A percentile compares a stretch with the other conserved stretches of the same genome.
These are phyloP conservation scores for Lachnellula hyalina DNA, from an alignment of 2,329 filamentous ascomycete species.

Conservation along the genomic window DNA sequence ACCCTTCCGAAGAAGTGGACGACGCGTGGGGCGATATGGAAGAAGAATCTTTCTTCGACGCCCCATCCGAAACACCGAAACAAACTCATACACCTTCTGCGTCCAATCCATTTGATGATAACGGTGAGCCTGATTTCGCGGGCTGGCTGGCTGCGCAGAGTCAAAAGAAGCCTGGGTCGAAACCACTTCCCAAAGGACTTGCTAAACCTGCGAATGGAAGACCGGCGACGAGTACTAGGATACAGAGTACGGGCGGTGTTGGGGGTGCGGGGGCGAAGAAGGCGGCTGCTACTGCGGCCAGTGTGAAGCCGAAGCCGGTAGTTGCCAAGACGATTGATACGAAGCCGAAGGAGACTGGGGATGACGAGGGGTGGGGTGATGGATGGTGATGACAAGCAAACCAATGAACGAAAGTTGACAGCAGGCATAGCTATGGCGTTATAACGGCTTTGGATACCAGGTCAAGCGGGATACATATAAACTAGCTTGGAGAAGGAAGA, in stretches of 20 bases:
- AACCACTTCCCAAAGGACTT: slow-evolving; percentile 77
- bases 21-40: slow-evolving; percentile 63
- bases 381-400: slow-evolving; percentile 44
- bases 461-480: neutral
- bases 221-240: slow-evolving; percentile 34
- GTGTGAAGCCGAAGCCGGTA: slow-evolving; percentile 38
- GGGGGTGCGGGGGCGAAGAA: slow-evolving; percentile 29
- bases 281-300: slow-evolving; percentile 11
- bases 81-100: slow-evolving; percentile 31
- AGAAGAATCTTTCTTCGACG: slow-evolving; percentile 46
- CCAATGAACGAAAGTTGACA: neutral
- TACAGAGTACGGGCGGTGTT: slow-evolving; percentile 32
- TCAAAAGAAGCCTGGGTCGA: slow-evolving; percentile 56
- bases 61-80: slow-evolving; percentile 19
- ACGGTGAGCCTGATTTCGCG: slow-evolving; percentile 89
- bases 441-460: neutral
- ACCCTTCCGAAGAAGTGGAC: slow-evolving; percentile 49
- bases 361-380: slow-evolving; percentile 60
- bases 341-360: slow-evolving; percentile 55
- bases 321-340: slow-evolving; percentile 63
- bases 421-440: neutral
- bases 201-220: slow-evolving; percentile 47
- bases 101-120: slow-evolving; percentile 65
- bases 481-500: too few relatives aligned
- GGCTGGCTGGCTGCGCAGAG: slow-evolving; percentile 89